Evolutionary conservation across 768 basidiomycete species (phyloP).

Genomic region (Kondoa subrosea): DNA sequence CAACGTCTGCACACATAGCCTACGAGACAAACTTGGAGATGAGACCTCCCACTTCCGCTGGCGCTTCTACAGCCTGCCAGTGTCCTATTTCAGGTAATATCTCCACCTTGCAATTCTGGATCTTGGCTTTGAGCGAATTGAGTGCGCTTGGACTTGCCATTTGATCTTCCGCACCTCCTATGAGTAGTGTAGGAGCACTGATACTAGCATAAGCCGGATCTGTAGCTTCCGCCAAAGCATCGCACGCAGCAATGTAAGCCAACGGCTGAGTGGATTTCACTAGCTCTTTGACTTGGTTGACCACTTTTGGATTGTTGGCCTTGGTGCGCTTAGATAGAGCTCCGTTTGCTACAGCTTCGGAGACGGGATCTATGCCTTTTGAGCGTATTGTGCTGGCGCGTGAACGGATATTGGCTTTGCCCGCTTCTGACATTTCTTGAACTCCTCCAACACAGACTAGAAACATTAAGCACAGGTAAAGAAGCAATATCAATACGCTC

Average conservation of each 20-base stretch:
- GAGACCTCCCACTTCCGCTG: slow-evolving; percentile 10
- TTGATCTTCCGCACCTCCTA: slow-evolving; percentile 15
- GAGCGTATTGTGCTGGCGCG: slow-evolving; percentile 10
- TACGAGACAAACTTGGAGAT: not conserved
- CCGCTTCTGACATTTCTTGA: slow-evolving; percentile 9
- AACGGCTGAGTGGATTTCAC: slow-evolving; percentile 11
- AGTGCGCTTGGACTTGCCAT: slow-evolving; percentile 14
- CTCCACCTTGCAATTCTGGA: slow-evolving; percentile 10
- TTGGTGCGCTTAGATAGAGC: slow-evolving; percentile 9
- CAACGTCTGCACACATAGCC: too few species aligned
- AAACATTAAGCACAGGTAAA: not conserved
- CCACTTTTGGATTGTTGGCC: slow-evolving; percentile 6
- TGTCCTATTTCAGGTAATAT: slow-evolving; percentile 16
- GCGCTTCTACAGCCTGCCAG: slow-evolving; percentile 16
- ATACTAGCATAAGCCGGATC: slow-evolving; percentile 7
- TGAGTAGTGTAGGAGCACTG: slow-evolving; percentile 3
- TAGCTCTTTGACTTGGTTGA: slow-evolving; percentile 11
- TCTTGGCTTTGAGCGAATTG: slow-evolving; percentile 5
- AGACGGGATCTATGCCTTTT: slow-evolving; percentile 4
- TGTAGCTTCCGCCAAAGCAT: slow-evolving; percentile 4
- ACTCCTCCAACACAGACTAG: slow-evolving; percentile 1
- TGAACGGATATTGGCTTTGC: slow-evolving; percentile 6
- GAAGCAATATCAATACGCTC: not conserved
- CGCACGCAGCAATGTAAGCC: slow-evolving; percentile 14
- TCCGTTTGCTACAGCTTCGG: slow-evolving; percentile 11